Percentiles rank a stretch among this genome's conserved stretches.
phyloP scores from a whole-genome alignment of 345 rosid species.

The Acer yangbiense region DNA sequence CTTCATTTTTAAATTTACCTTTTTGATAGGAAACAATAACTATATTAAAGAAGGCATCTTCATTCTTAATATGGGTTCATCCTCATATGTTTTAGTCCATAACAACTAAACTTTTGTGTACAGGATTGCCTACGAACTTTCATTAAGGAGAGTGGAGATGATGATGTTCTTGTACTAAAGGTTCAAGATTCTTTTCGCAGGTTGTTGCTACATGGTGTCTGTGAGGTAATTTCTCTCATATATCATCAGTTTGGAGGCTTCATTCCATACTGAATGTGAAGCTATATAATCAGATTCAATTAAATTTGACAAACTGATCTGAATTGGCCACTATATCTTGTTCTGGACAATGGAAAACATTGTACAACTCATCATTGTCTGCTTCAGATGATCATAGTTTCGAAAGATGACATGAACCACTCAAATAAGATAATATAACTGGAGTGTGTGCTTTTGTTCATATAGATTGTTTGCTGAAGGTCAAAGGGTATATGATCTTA shows the following conservation, averaged over 20 bases:
- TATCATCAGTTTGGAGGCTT: background rate
- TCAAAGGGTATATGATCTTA: background rate
- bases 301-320: background rate
- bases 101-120: background rate
- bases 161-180: conserved; percentile 57
- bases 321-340: background rate
- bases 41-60: background rate
- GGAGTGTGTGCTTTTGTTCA: conserved; percentile 1
- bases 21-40: background rate
- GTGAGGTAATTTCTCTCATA: conserved; percentile 61
- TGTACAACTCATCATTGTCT: background rate
- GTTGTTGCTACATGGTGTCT: conserved; percentile 88
- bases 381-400: background rate
- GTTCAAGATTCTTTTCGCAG: conserved; percentile 94
- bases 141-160: conserved; percentile 52
- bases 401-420: background rate
- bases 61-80: background rate
- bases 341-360: background rate
- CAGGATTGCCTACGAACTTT: conserved; percentile 72
- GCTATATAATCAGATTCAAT: background rate
- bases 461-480: background rate
- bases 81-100: background rate
- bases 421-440: background rate
- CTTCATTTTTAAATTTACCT: background rate
- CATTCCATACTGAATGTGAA: background rate